phyloP scores from a whole-genome alignment of 2,329 filamentous ascomycete genomes.

The Diplodia corticola region DNA sequence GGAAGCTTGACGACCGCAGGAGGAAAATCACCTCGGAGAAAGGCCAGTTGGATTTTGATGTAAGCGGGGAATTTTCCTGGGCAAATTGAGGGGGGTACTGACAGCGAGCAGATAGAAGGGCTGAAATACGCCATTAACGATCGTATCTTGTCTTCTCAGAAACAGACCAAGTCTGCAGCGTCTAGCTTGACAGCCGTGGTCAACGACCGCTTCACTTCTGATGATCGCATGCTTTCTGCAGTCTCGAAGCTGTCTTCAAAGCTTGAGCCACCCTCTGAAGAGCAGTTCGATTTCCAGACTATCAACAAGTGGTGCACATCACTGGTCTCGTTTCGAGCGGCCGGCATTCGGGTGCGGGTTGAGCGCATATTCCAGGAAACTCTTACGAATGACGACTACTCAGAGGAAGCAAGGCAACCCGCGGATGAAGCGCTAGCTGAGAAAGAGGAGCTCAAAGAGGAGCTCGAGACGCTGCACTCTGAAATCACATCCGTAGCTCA shows the following conservation, averaged over 20 bases:
- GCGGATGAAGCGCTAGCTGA: slow-evolving; percentile 52
- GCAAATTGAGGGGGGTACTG: slow-evolving; percentile 22
- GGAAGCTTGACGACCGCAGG: slow-evolving; percentile 41
- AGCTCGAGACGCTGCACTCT: slow-evolving; percentile 68
- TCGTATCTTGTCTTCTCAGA: slow-evolving; percentile 44
- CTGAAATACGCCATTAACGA: slow-evolving; percentile 32
- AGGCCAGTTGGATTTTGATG: slow-evolving; percentile 43
- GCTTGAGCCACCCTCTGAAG: slow-evolving; percentile 51
- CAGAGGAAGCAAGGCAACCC: slow-evolving; percentile 44
- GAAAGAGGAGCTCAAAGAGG: slow-evolving; percentile 58
- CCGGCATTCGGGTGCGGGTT: slow-evolving; percentile 45
- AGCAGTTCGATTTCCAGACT: slow-evolving; percentile 54
- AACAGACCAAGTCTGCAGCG: slow-evolving; percentile 51
- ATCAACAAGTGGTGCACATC: slow-evolving; percentile 57
- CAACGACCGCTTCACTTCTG: slow-evolving; percentile 55
- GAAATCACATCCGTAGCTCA: slow-evolving; percentile 70
- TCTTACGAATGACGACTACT: slow-evolving; percentile 26
- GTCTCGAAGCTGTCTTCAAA: slow-evolving; percentile 41
- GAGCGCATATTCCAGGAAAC: slow-evolving; percentile 57
- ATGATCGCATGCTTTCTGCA: slow-evolving; percentile 54
- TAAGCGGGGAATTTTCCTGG: not conserved
- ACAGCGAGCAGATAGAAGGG: slow-evolving; percentile 28
- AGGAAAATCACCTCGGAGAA: slow-evolving; percentile 42
- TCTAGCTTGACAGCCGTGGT: slow-evolving; percentile 52
- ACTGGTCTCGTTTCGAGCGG: slow-evolving; percentile 42